Evolutionary conservation across 768 basidiomycete genomes (phyloP).

Genomic region (Suillus lakei): DNA sequence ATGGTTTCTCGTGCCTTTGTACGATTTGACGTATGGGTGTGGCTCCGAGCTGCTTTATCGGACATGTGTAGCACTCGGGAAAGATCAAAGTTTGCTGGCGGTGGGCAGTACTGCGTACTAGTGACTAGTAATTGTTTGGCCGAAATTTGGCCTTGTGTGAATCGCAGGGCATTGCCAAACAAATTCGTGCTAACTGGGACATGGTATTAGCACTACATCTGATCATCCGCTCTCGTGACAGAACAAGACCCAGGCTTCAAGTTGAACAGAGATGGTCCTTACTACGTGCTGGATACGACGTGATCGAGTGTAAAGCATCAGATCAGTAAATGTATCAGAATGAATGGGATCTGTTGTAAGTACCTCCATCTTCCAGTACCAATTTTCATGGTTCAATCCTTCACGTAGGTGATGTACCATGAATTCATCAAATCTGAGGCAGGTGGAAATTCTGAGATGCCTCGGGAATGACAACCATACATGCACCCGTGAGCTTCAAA

Average conservation of each 20-base stretch:
- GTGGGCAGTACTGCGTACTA: too few relatives aligned
- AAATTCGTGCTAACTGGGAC: neutral
- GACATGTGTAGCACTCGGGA: slow-evolving; percentile 41
- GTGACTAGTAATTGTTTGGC: too few relatives aligned
- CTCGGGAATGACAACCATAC: slow-evolving; percentile 45
- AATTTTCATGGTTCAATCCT: slow-evolving; percentile 11
- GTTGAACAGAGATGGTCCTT: slow-evolving; percentile 41
- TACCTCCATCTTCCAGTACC: slow-evolving; percentile 9
- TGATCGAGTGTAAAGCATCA: slow-evolving; percentile 50
- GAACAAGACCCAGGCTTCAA: slow-evolving; percentile 34
- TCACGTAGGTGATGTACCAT: slow-evolving; percentile 46
- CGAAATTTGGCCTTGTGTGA: neutral
- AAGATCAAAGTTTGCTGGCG: too few relatives aligned
- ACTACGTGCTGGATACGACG: slow-evolving; percentile 51
- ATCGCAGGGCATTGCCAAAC: neutral
- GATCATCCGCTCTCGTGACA: neutral
- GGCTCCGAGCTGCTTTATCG: slow-evolving; percentile 52
- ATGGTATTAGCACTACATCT: neutral
- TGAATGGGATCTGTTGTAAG: slow-evolving; percentile 53
- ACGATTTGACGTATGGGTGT: slow-evolving; percentile 68
- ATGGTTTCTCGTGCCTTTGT: slow-evolving; percentile 45
- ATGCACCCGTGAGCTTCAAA: slow-evolving; percentile 40
- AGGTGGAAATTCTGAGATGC: slow-evolving; percentile 41
- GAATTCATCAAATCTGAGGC: slow-evolving; percentile 32
- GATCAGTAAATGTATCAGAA: slow-evolving; percentile 36